phyloP scores from a whole-genome alignment of 2,329 filamentous ascomycete species.

The Diplodia intermedia region DNA sequence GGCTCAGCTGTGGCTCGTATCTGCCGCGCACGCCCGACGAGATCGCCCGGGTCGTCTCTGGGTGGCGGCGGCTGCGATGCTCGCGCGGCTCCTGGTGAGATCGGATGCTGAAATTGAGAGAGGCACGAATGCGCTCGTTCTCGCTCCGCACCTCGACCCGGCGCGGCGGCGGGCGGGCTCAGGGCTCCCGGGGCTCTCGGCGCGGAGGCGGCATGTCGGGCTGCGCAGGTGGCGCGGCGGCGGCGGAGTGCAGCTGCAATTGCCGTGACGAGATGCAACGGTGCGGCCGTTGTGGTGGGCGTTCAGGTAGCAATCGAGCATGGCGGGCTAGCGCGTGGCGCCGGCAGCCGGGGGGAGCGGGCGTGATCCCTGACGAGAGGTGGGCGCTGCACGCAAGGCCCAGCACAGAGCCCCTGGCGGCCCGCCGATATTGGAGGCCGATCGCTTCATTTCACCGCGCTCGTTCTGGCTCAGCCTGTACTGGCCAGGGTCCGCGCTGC shows the following conservation, averaged over 20 bases:
- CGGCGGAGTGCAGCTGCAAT: background rate
- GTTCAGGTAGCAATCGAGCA: constrained; percentile 23
- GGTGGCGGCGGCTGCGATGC: background rate
- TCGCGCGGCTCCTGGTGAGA: background rate
- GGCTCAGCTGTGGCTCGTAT: constrained; percentile 5
- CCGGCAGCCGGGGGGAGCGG: constrained; percentile 10
- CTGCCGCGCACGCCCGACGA: constrained; percentile 4
- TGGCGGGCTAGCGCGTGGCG: background rate
- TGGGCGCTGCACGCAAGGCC: constrained; percentile 21
- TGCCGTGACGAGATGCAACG: constrained; percentile 20
- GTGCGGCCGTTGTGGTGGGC: constrained; percentile 8
- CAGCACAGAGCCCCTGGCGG: constrained; percentile 20
- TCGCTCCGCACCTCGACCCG: background rate
- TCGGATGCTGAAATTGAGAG: constrained; percentile 10
- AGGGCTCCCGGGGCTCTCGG: background rate
- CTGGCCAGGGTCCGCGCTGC: constrained; percentile 10
- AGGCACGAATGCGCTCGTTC: constrained; percentile 7
- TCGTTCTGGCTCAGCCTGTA: constrained; percentile 24
- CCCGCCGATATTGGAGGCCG: constrained; percentile 30
- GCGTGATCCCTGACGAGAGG: constrained; percentile 8
- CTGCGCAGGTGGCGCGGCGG: background rate
- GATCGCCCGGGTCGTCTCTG: background rate
- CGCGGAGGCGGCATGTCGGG: background rate
- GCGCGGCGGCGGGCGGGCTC: constrained; percentile 2
- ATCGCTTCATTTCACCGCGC: constrained; percentile 29